Percentiles rank a stretch among this genome's conserved stretches.
Evolutionary conservation across 1,139 yeast genomes (phyloP).

Genomic region (Debaryomyces singareniensis): DNA sequence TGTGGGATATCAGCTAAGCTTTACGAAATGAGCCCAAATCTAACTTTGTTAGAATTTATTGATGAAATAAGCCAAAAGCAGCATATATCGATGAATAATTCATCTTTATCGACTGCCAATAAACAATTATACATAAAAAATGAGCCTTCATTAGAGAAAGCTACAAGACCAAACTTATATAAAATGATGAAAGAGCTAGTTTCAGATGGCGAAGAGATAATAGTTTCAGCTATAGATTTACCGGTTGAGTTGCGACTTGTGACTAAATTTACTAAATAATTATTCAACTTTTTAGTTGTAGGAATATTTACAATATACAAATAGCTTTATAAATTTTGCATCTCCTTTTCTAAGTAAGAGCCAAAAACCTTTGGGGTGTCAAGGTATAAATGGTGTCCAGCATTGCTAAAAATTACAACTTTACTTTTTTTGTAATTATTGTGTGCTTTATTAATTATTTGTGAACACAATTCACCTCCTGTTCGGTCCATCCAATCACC

Average conservation of each 20-base stretch:
- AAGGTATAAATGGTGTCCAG: slow-evolving; percentile 70
- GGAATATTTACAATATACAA: background rate
- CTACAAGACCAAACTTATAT: slow-evolving; percentile 42
- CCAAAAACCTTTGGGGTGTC: slow-evolving; percentile 54
- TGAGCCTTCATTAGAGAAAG: slow-evolving; percentile 46
- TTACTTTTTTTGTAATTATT: slow-evolving; percentile 25
- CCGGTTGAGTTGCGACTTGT: slow-evolving; percentile 36
- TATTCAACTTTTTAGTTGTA: slow-evolving; percentile 8
- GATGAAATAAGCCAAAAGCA: slow-evolving; percentile 26
- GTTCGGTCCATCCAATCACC: slow-evolving; percentile 71
- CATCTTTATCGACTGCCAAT: slow-evolving; percentile 44
- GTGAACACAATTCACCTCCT: slow-evolving; percentile 46
- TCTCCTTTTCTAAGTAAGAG: slow-evolving; percentile 31
- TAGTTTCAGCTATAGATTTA: slow-evolving; percentile 51
- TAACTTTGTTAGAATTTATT: slow-evolving; percentile 46
- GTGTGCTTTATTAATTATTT: slow-evolving; percentile 23
- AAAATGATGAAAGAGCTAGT: slow-evolving; percentile 33
- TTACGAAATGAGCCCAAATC: slow-evolving; percentile 26
- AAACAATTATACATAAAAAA: slow-evolving; percentile 42
- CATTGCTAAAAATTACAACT: slow-evolving; percentile 40
- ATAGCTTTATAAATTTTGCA: slow-evolving; percentile 8
- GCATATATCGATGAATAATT: slow-evolving; percentile 39
- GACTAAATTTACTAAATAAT: slow-evolving; percentile 13
- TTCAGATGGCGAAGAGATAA: slow-evolving; percentile 41
- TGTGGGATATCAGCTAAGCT: slow-evolving; percentile 51